Percentiles rank a stretch among this genome's conserved stretches.
Evolutionary conservation across 768 basidiomycete genomes (phyloP).

Genomic region (Gyrodon lividus): DNA sequence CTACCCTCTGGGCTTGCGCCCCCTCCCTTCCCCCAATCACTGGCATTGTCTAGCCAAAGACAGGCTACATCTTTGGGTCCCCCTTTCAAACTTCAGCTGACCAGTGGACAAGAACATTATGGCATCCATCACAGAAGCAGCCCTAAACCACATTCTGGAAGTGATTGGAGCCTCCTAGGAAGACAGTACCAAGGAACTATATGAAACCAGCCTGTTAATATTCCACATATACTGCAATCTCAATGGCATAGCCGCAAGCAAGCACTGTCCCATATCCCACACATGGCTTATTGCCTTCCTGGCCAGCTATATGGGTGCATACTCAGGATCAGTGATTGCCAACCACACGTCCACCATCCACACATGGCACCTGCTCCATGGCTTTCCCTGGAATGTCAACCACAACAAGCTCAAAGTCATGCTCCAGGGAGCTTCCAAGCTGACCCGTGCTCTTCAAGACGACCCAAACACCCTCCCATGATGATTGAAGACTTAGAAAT

Average conservation of each 20-base stretch:
- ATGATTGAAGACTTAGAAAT: too few relatives aligned
- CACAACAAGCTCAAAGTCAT: too few relatives aligned
- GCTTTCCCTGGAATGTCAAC: constrained; percentile 36
- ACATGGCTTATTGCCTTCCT: constrained; percentile 32
- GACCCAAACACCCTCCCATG: too few relatives aligned
- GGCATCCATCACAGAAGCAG: too few relatives aligned
- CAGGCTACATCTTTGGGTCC: neutral
- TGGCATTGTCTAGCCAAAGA: neutral
- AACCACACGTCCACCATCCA: constrained; percentile 28
- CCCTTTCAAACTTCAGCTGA: too few relatives aligned
- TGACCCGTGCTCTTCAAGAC: too few relatives aligned
- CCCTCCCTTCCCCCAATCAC: accelerated
- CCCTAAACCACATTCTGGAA: too few relatives aligned
- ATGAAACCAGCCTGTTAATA: constrained; percentile 38
- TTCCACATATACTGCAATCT: constrained; percentile 44
- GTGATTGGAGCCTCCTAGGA: constrained; percentile 27
- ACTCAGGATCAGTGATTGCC: too few relatives aligned
- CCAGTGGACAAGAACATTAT: too few relatives aligned
- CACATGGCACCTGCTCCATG: constrained; percentile 50
- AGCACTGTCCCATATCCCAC: constrained; percentile 29
- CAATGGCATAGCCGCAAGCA: constrained; percentile 28
- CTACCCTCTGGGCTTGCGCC: neutral
- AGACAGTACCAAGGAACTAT: constrained; percentile 31
- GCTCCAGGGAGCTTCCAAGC: too few relatives aligned
- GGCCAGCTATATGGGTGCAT: constrained; percentile 29